Percentiles rank a stretch among this genome's conserved stretches.
These are phyloP conservation scores for Wallacemonas collosoma DNA, from an alignment of 208 protist genomes.

Conservation along the genomic window DNA sequence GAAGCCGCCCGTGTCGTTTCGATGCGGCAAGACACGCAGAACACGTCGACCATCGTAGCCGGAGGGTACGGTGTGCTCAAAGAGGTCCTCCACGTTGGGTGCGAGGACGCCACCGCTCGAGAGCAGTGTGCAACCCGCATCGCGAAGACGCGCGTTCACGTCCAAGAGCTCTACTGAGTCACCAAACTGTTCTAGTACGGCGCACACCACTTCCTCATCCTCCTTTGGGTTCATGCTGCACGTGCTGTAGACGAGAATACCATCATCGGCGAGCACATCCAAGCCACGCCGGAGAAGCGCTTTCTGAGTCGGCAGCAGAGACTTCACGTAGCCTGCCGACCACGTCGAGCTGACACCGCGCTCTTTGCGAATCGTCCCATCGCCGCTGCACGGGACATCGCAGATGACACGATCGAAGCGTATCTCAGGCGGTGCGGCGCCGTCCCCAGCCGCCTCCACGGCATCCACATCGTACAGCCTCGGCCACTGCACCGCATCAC, in stretches of 20 bases:
- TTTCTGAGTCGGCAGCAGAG: slow-evolving; percentile 87
- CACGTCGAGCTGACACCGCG: slow-evolving; percentile 81
- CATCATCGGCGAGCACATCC: slow-evolving; percentile 74
- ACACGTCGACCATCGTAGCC: slow-evolving; percentile 78
- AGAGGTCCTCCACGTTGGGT: slow-evolving; percentile 55
- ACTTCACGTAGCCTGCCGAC: slow-evolving; percentile 81
- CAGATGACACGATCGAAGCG: slow-evolving; percentile 93
- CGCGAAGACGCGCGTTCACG: slow-evolving; percentile 62
- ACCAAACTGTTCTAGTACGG: slow-evolving; percentile 73
- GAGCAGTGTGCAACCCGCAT: slow-evolving; percentile 51
- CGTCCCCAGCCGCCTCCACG: background rate
- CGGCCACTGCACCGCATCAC: slow-evolving; percentile 90
- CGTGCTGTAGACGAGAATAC: slow-evolving; percentile 96
- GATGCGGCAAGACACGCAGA: slow-evolving; percentile 84
- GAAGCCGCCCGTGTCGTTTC: slow-evolving; percentile 90
- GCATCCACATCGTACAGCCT: slow-evolving; percentile 50
- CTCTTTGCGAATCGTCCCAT: slow-evolving; percentile 95
- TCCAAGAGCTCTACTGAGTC: slow-evolving; percentile 86
- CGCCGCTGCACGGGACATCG: slow-evolving; percentile 96
- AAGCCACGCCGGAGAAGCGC: slow-evolving; percentile 88
- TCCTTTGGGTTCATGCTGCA: slow-evolving; percentile 97
- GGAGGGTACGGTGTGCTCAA: slow-evolving; percentile 36
- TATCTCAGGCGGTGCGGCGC: slow-evolving; percentile 28
- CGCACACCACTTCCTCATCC: slow-evolving; percentile 95
- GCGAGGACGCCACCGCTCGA: slow-evolving; percentile 64